phyloP scores from a whole-genome alignment of 2,329 filamentous ascomycete genomes.

The Curvularia spicifera region DNA sequence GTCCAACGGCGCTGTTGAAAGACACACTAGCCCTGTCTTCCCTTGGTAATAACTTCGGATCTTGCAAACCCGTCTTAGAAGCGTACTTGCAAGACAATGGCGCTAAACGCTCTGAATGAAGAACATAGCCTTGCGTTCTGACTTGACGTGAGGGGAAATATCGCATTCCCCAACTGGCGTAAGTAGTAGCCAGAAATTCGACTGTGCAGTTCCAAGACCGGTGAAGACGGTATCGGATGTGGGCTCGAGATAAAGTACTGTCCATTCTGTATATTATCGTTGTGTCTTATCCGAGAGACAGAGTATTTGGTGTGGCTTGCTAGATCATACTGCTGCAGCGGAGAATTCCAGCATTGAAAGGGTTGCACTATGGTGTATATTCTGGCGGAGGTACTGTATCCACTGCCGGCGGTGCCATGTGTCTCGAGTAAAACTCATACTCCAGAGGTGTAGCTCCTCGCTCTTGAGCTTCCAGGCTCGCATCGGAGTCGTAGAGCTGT shows the following conservation, averaged over 20 bases:
- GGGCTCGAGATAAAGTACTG: not conserved
- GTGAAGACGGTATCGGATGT: not conserved
- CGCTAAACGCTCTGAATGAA: not conserved
- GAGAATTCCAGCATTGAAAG: not conserved
- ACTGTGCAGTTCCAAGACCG: not conserved
- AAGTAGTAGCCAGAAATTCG: not conserved
- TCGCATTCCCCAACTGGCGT: not conserved
- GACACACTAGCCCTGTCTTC: not conserved
- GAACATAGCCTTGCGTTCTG: not conserved
- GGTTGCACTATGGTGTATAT: slow-evolving; percentile 1
- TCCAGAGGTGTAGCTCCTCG: not conserved
- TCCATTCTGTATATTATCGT: not conserved
- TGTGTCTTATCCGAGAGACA: no score
- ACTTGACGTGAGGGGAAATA: not conserved
- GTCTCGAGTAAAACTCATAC: slow-evolving; percentile 10
- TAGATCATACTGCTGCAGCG: not conserved
- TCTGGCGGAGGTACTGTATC: slow-evolving; percentile 13
- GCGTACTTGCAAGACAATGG: not conserved
- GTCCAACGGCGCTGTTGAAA: not conserved
- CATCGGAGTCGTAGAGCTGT: not conserved
- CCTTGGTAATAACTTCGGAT: not conserved
- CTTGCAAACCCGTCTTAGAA: not conserved
- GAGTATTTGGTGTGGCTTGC: not conserved
- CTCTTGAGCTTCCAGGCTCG: not conserved
- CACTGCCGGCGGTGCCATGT: not conserved